Evolutionary conservation across 2,329 filamentous ascomycete genomes (phyloP), one percentile per base, ranked within the genome.

Genomic region (Daldinia sp.): DNA sequence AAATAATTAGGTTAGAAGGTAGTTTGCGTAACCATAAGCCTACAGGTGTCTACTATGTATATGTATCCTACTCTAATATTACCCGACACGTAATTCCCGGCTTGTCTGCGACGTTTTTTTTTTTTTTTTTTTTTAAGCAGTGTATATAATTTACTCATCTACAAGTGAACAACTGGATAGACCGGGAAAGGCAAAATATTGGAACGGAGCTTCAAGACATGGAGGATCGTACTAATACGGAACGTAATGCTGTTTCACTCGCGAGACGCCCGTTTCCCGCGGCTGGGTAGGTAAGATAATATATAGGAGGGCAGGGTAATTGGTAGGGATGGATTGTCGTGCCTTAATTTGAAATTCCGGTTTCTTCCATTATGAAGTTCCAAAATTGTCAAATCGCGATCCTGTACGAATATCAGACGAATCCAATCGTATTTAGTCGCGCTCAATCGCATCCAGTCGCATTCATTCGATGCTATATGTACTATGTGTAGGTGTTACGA

Each of bases 321-420:
- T 11, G 39, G 57, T 61, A 64, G 58, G 64, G 61, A 67, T 67
- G 34, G 37, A 57, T 67, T 57, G 41, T 37, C 64, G 61, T 64
- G 43, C 39, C 41, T 39, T 39, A 59, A 59, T 61, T 48, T 59
- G 47, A 54, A n/a, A 51, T 64, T 57, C 61, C 64, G 61, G 61
- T 64, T 67, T 67, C 58, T 64, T 45, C 61, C 64, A 59, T 61
- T 21, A 3, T 37, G 49, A 59, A 50, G 61, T 62, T 57, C 59
- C 58, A 64, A 53, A 47, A 55, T 63, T 58, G 59, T 59, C 60
- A 53, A 39, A 57, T 50, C 53, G 47, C 45, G 57, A 58, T 35
- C 51, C 50, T 43, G 34, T 47, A 57, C 61, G 50, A 61, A 64
- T 61, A 59, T 52, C n/a, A 52, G 48, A 45, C 10, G n/a, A 29